phyloP scores from a whole-genome alignment of 1,284 basidiomycete genomes.

The Ceratobasidium sp. region DNA sequence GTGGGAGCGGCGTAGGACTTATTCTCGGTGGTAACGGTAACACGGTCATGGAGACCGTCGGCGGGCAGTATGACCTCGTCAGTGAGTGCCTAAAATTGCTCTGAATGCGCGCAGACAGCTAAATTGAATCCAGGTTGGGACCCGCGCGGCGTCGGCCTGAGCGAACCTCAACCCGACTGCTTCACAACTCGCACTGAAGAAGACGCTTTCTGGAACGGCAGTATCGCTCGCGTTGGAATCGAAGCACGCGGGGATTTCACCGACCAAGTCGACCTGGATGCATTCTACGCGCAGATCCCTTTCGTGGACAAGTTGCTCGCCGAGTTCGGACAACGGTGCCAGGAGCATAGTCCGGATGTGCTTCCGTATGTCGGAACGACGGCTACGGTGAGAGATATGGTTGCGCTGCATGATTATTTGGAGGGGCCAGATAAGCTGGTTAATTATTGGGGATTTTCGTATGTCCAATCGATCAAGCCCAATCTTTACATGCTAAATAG shows the following conservation, averaged over 20 bases:
- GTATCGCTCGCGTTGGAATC: conserved; percentile 33
- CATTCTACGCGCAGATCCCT: conserved; percentile 45
- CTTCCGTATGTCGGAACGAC: conserved; percentile 48
- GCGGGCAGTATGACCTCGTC: conserved; percentile 26
- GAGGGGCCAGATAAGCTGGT: conserved; percentile 44
- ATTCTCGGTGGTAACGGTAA: background rate
- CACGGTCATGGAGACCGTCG: background rate
- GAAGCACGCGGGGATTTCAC: conserved; percentile 47
- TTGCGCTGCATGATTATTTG: conserved; percentile 46
- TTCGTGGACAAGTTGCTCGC: conserved; percentile 15
- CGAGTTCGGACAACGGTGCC: conserved; percentile 36
- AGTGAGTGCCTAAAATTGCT: background rate
- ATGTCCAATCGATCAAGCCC: background rate
- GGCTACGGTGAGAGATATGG: conserved; percentile 47
- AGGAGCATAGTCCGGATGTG: conserved; percentile 35
- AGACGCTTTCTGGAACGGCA: conserved; percentile 30
- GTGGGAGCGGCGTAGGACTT: conserved; percentile 8
- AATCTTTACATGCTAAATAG: background rate
- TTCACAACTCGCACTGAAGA: conserved; percentile 30
- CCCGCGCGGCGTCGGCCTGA: conserved; percentile 49
- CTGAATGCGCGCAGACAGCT: too few species aligned
- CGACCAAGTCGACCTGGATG: conserved; percentile 42
- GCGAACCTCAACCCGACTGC: background rate
- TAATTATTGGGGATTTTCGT: conserved; percentile 49
- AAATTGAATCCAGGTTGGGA: conserved; percentile 47